phyloP scores from a whole-genome alignment of 352 stramenopile genomes.

The Pythium chondricola region DNA sequence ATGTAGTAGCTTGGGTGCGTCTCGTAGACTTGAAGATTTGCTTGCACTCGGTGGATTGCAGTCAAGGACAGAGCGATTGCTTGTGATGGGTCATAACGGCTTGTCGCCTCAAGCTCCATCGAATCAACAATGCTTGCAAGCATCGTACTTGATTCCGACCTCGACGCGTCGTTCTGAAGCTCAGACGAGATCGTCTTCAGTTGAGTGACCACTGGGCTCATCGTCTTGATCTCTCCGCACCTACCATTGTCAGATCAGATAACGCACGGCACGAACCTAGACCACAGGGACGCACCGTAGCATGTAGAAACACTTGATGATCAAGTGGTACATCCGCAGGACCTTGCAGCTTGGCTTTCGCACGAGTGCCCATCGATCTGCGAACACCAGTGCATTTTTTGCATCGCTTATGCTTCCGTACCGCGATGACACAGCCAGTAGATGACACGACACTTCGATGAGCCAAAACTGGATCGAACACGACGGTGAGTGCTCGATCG shows the following conservation, averaged over 20 bases:
- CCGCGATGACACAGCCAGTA: slow-evolving; percentile 36
- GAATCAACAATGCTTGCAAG: slow-evolving; percentile 51
- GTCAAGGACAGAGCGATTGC: slow-evolving; percentile 42
- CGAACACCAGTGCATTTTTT: slow-evolving; percentile 32
- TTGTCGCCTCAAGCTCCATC: slow-evolving; percentile 24
- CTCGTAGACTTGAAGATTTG: slow-evolving; percentile 34
- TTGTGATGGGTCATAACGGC: slow-evolving; percentile 34
- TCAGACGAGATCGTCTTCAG: slow-evolving; percentile 9
- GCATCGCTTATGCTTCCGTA: slow-evolving; percentile 21
- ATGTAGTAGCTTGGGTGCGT: slow-evolving; percentile 29
- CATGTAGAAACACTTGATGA: slow-evolving; percentile 48
- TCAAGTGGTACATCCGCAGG: slow-evolving; percentile 48
- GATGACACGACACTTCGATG: slow-evolving; percentile 53
- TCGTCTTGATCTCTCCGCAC: slow-evolving; percentile 35
- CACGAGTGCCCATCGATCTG: slow-evolving; percentile 21
- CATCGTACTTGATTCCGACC: slow-evolving; percentile 14
- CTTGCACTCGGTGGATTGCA: slow-evolving; percentile 44
- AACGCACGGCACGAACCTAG: too few relatives aligned
- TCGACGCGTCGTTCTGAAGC: too few relatives aligned
- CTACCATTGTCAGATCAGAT: slow-evolving; percentile 14
- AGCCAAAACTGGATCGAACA: slow-evolving; percentile 54
- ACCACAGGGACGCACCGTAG: slow-evolving; percentile 29
- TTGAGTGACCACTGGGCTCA: slow-evolving; percentile 32
- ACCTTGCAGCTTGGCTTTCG: slow-evolving; percentile 19
- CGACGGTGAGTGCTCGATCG: neutral